phyloP scores from a whole-genome alignment of 1,284 basidiomycete genomes.

The Chalciporus piperatoides region DNA sequence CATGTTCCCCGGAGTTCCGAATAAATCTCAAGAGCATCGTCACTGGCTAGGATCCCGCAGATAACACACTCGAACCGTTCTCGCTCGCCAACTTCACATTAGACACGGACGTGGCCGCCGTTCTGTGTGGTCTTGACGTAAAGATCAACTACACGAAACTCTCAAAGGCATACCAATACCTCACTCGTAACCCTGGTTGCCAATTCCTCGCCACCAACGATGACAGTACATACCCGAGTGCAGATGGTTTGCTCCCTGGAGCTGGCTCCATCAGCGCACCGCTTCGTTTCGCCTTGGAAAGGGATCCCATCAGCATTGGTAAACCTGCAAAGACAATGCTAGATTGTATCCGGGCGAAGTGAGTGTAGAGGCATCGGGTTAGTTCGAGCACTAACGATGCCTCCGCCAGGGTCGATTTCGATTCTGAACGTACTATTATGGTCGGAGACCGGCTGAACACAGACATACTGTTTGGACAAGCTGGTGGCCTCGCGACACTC shows the following conservation, averaged over 20 bases:
- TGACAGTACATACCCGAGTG: constrained; percentile 85
- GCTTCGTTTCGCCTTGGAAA: constrained; percentile 70
- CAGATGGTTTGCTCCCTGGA: constrained; percentile 81
- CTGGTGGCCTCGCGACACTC: constrained; percentile 81
- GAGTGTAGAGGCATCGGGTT: constrained; percentile 25
- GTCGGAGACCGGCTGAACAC: constrained; percentile 94
- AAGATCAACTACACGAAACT: constrained; percentile 89
- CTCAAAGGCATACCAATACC: constrained; percentile 90
- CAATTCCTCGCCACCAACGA: constrained; percentile 92
- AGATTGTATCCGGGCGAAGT: constrained; percentile 96
- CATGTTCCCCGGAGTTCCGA: not conserved
- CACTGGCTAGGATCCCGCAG: constrained; percentile 66
- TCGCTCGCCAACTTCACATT: constrained; percentile 66
- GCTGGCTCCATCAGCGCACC: constrained; percentile 84
- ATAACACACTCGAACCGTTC: constrained; percentile 74
- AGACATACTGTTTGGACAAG: constrained; percentile 89
- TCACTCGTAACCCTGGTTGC: constrained; percentile 75
- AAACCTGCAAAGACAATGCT: constrained; percentile 93
- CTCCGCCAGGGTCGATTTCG: constrained; percentile 71
- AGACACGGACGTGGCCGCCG: constrained; percentile 83
- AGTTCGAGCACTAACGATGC: constrained; percentile 1
- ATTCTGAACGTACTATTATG: constrained; percentile 87
- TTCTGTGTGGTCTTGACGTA: constrained; percentile 84
- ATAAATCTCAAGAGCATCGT: not conserved
- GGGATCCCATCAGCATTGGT: constrained; percentile 78